phyloP scores from a whole-genome alignment of 2,329 filamentous ascomycete species.

The Colletotrichum sp. region DNA sequence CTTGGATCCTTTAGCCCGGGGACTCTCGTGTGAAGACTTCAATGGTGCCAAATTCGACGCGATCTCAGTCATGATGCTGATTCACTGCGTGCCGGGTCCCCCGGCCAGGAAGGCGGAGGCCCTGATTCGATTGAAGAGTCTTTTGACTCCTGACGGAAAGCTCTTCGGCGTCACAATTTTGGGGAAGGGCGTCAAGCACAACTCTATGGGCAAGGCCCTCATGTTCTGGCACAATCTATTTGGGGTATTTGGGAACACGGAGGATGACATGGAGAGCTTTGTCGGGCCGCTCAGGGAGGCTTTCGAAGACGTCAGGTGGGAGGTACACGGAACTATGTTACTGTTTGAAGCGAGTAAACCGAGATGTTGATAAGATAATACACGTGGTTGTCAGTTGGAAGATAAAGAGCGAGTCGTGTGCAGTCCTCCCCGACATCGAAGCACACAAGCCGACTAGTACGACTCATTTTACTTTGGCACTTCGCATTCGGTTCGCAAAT shows the following conservation, averaged over 20 bases:
- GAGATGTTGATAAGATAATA: not conserved
- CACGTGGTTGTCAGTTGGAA: not conserved
- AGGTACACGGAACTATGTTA: not conserved
- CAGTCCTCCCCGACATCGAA: not conserved
- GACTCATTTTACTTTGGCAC: not conserved
- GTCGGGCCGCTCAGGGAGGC: not conserved
- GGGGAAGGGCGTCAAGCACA: not conserved
- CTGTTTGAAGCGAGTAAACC: constrained; percentile 6
- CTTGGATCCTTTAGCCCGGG: not conserved
- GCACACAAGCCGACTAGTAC: not conserved
- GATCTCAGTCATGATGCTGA: constrained; percentile 16
- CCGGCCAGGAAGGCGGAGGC: constrained; percentile 22
- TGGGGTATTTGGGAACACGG: not conserved
- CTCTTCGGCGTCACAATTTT: constrained; percentile 31
- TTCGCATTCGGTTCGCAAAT: not conserved
- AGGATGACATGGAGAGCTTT: not conserved
- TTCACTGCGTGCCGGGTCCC: constrained; percentile 30
- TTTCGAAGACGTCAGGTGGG: not conserved
- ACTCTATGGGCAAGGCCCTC: not conserved
- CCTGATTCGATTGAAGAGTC: constrained; percentile 6
- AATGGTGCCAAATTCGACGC: not conserved
- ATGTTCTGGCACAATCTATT: constrained; percentile 9
- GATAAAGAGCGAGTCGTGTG: not conserved
- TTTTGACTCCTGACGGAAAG: constrained; percentile 23
- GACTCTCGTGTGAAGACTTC: not conserved